These are phyloP conservation scores for Penicillium palitans DNA, from an alignment of 2,329 filamentous ascomycete genomes.

Conservation along the genomic window DNA sequence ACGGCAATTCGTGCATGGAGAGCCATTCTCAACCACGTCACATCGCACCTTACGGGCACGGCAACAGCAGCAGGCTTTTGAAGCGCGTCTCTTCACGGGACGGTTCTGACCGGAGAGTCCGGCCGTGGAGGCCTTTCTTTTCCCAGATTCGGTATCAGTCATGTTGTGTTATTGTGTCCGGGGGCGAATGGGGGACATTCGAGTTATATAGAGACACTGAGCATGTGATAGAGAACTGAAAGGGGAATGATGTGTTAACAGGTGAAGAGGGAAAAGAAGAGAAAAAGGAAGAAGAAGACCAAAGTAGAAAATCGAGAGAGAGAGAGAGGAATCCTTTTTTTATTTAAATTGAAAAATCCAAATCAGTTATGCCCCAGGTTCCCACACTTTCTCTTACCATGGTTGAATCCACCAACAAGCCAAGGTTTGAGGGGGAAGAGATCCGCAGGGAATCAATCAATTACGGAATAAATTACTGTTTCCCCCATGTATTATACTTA, in stretches of 20 bases:
- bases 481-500: neutral
- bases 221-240: conserved; percentile 6
- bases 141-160: conserved; percentile 43
- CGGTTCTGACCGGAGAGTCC: conserved; percentile 55
- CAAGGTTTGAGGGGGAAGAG: conserved; percentile 6
- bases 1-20: conserved; percentile 83
- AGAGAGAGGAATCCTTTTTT: conserved; percentile 23
- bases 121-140: conserved; percentile 59
- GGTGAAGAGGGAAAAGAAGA: conserved; percentile 7
- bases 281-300: neutral
- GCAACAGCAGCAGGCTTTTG: conserved; percentile 86
- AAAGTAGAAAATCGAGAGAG: neutral
- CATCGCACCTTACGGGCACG: conserved; percentile 87
- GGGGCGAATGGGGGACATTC: conserved; percentile 25
- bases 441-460: neutral
- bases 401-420: neutral
- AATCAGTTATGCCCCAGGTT: conserved; percentile 35
- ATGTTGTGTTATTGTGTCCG: conserved; percentile 17
- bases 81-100: conserved; percentile 79
- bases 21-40: conserved; percentile 83
- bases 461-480: neutral
- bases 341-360: conserved; percentile 9
- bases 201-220: conserved; percentile 7
- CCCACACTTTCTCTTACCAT: conserved; percentile 3
- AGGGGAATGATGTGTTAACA: neutral